Evolutionary conservation across 75 land plant species (phyloP).

Genomic region (Azolla pinnata): DNA sequence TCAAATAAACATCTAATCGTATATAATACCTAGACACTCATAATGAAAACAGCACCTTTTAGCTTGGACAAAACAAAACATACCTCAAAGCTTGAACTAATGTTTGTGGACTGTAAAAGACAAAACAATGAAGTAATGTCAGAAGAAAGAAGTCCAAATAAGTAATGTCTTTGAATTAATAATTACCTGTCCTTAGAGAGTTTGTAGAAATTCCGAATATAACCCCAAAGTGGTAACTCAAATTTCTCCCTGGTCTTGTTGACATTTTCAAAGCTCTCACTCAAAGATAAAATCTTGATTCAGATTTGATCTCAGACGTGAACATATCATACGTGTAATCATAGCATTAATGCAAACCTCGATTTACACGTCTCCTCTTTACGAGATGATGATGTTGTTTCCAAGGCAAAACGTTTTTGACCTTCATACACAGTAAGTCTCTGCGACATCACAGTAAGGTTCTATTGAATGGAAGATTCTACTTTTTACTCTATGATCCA

Average conservation of each 20-base stretch:
- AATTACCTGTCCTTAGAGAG: slow-evolving; percentile 91
- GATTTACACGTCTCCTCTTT: slow-evolving; percentile 80
- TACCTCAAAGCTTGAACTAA: slow-evolving; percentile 92
- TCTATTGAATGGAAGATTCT: too few species aligned
- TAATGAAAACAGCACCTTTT: too few species aligned
- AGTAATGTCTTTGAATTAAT: too few species aligned
- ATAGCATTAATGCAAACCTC: too few species aligned
- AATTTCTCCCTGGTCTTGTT: slow-evolving; percentile 88
- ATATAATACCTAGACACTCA: too few species aligned
- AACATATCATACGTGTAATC: too few species aligned
- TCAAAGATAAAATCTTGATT: slow-evolving; percentile 16
- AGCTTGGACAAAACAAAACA: not conserved
- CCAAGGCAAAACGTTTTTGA: slow-evolving; percentile 89
- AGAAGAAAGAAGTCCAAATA: too few species aligned
- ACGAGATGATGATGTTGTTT: slow-evolving; percentile 83
- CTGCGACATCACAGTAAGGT: too few species aligned
- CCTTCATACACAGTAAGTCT: slow-evolving; percentile 82
- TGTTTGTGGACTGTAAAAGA: slow-evolving; percentile 92
- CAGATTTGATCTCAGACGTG: slow-evolving; percentile 5
- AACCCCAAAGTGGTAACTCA: slow-evolving; percentile 85
- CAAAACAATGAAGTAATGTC: too few species aligned
- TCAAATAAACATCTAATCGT: too few species aligned
- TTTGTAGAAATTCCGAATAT: slow-evolving; percentile 66
- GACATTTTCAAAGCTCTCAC: slow-evolving; percentile 94
- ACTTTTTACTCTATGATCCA: too few species aligned